These are phyloP conservation scores for Aureoboletus auriporus DNA, from an alignment of 768 basidiomycete species.

Conservation along the genomic window DNA sequence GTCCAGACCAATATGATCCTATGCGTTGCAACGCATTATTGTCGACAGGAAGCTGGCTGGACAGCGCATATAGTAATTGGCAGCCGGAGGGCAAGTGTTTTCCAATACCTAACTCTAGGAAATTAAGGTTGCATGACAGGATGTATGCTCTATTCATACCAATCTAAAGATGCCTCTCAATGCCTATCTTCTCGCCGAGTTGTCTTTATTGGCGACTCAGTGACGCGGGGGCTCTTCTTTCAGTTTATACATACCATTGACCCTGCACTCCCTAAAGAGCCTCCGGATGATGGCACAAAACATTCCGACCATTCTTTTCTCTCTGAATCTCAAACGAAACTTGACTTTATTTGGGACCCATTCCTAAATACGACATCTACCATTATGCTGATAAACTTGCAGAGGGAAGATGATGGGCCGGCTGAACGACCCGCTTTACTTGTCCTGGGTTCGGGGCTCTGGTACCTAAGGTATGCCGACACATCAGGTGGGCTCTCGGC, in stretches of 20 bases:
- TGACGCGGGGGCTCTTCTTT: slow-evolving; percentile 77
- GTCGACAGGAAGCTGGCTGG: slow-evolving; percentile 76
- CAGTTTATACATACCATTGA: slow-evolving; percentile 64
- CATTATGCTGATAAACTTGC: slow-evolving; percentile 37
- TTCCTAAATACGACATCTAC: slow-evolving; percentile 71
- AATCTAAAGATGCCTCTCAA: slow-evolving; percentile 43
- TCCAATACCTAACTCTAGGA: slow-evolving; percentile 21
- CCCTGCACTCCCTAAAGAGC: slow-evolving; percentile 46
- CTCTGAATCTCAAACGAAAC: slow-evolving; percentile 41
- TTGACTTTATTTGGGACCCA: slow-evolving; percentile 83
- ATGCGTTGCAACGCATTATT: slow-evolving; percentile 69
- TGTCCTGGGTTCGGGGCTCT: slow-evolving; percentile 82
- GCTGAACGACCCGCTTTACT: slow-evolving; percentile 54
- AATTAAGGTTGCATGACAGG: slow-evolving; percentile 40
- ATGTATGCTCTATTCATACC: slow-evolving; percentile 74
- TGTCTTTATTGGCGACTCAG: slow-evolving; percentile 83
- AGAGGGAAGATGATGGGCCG: slow-evolving; percentile 1
- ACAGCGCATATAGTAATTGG: slow-evolving; percentile 65
- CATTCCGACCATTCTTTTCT: slow-evolving; percentile 60
- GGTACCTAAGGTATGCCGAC: slow-evolving; percentile 79
- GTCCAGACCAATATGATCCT: slow-evolving; percentile 66
- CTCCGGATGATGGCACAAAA: slow-evolving; percentile 55
- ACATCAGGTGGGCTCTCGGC: slow-evolving; percentile 69
- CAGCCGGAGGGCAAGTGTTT: slow-evolving; percentile 67
- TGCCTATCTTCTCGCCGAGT: slow-evolving; percentile 61